These are phyloP conservation scores for Achaetomiella virescens DNA, from an alignment of 495 filamentous ascomycete genomes.

Conservation along the genomic window DNA sequence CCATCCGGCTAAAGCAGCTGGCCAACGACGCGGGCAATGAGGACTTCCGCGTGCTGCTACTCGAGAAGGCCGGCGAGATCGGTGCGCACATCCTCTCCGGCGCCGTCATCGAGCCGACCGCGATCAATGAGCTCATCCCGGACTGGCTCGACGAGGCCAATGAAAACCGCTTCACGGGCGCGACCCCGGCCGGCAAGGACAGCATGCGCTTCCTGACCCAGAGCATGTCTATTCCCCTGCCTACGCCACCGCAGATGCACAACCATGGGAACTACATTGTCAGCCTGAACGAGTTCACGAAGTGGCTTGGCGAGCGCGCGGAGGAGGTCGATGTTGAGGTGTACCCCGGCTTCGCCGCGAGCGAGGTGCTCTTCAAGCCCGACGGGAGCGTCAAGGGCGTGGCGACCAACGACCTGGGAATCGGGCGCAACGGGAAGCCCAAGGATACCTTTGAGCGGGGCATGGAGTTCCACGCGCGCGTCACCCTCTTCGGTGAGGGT, in stretches of 20 bases:
- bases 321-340: slow-evolving; percentile 98
- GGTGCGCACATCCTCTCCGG: slow-evolving; percentile 94
- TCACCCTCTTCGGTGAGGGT: slow-evolving; percentile 92
- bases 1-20: slow-evolving; percentile 91
- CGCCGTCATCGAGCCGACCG: slow-evolving; percentile 87
- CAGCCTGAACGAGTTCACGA: slow-evolving; percentile 85
- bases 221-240: slow-evolving; percentile 67
- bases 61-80: slow-evolving; percentile 94
- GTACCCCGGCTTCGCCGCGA: slow-evolving; percentile 92
- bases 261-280: slow-evolving; percentile 98
- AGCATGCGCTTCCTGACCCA: slow-evolving; percentile 95
- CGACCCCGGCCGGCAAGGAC: slow-evolving; percentile 74
- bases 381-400: slow-evolving; percentile 92
- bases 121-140: slow-evolving; percentile 84
- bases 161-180: slow-evolving; percentile 72
- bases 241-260: slow-evolving; percentile 93
- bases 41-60: slow-evolving; percentile 82
- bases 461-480: slow-evolving; percentile 96
- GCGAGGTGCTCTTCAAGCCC: slow-evolving; percentile 78
- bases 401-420: slow-evolving; percentile 90
- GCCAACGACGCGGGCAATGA: slow-evolving; percentile 95
- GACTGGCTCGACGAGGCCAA: slow-evolving; percentile 90
- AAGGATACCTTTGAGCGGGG: slow-evolving; percentile 92
- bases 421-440: slow-evolving; percentile 71
- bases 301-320: slow-evolving; percentile 91